A percentile compares a stretch with the other conserved stretches of the same genome.
phyloP scores from a whole-genome alignment of 176 grass and related monocot species.

The Ampelocalamus luodianensis region DNA sequence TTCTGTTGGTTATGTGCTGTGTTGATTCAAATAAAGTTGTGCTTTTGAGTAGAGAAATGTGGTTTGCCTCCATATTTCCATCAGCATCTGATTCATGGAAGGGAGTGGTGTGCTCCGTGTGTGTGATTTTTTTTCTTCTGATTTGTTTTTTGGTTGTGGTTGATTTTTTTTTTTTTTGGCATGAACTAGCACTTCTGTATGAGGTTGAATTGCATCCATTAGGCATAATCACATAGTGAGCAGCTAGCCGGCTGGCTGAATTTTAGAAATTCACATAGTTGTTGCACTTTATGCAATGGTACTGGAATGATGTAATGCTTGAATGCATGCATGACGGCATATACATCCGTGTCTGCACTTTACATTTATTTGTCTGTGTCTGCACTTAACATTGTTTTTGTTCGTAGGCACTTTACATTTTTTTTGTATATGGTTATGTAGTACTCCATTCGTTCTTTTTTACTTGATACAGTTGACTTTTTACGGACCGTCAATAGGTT shows the following conservation, averaged over 20 bases:
- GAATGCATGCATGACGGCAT: background rate
- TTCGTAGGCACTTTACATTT: no score
- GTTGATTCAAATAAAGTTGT: background rate
- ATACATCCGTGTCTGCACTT: background rate
- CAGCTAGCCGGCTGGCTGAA: background rate
- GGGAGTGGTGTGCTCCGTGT: background rate
- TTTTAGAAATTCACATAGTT: background rate
- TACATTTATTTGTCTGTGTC: no score
- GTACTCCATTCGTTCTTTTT: no score
- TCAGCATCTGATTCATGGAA: background rate
- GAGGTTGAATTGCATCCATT: background rate
- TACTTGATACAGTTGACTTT: no score
- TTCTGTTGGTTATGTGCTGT: background rate
- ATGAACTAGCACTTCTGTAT: background rate
- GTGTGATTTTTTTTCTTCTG: background rate
- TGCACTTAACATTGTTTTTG: no score
- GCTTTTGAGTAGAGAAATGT: background rate
- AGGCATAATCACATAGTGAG: background rate
- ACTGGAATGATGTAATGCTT: background rate
- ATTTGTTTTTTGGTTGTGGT: background rate
- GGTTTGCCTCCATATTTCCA: background rate
- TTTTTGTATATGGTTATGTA: background rate
- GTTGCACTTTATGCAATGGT: background rate
- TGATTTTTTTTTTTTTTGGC: background rate
- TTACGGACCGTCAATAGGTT: no score